These are phyloP conservation scores for Limonium bicolor DNA, from an alignment of 148 eudicot species.

Conservation along the genomic window DNA sequence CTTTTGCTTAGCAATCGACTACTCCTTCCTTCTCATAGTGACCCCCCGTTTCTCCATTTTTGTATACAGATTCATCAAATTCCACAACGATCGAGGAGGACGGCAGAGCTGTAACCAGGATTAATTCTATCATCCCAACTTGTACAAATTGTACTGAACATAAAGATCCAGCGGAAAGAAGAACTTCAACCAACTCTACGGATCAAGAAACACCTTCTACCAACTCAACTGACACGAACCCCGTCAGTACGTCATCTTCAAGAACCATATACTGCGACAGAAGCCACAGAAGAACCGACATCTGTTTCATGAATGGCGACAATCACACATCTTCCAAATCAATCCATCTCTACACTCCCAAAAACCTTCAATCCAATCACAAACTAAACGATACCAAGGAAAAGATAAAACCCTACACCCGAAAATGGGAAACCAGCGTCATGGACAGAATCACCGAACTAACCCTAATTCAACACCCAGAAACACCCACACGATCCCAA, in stretches of 20 bases:
- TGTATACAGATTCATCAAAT: not conserved
- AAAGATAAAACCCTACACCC: constrained; percentile 72
- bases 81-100: not conserved
- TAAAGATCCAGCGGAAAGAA: too few species aligned
- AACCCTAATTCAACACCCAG: constrained; percentile 29
- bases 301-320: constrained; percentile 86
- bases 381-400: constrained; percentile 21
- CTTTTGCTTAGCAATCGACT: too few species aligned
- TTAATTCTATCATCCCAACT: not conserved
- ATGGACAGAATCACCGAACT: constrained; percentile 64
- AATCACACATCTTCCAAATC: constrained; percentile 50
- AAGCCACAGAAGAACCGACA: constrained; percentile 48
- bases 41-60: too few species aligned
- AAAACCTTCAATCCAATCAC: constrained; percentile 15
- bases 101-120: too few species aligned
- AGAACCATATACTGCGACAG: constrained; percentile 85
- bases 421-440: constrained; percentile 69
- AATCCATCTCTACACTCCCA: constrained; percentile 33
- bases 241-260: constrained; percentile 21
- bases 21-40: too few species aligned
- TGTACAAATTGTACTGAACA: not conserved
- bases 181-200: too few species aligned
- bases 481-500: constrained; percentile 2
- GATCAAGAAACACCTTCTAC: too few species aligned
- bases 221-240: too few species aligned